phyloP scores from a whole-genome alignment of 306 rosid species.

The Hylodesmum podocarpum region DNA sequence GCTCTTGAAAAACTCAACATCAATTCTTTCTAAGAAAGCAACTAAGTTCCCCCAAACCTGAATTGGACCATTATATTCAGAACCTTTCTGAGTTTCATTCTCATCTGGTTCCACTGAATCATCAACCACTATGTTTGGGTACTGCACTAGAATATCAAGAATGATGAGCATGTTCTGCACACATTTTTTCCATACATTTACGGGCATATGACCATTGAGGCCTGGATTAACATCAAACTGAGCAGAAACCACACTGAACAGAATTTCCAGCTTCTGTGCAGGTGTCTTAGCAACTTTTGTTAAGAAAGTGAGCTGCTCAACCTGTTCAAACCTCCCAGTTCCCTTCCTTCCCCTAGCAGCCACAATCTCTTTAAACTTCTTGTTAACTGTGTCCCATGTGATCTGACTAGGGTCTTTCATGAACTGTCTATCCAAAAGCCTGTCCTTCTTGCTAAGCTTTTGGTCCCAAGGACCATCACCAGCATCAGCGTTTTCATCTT shows the following conservation, averaged over 20 bases:
- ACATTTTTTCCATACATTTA: conserved; percentile 91
- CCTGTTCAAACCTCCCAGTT: conserved; percentile 95
- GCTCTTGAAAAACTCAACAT: conserved; percentile 89
- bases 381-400: conserved; percentile 89
- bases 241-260: conserved; percentile 88
- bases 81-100: conserved; percentile 84
- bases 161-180: conserved; percentile 84
- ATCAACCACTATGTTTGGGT: conserved; percentile 80
- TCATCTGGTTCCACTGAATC: conserved; percentile 85
- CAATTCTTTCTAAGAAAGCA: conserved; percentile 81
- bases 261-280: conserved; percentile 94
- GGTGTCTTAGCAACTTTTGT: conserved; percentile 98
- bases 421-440: conserved; percentile 77
- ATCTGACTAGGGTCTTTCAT: conserved; percentile 91
- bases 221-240: conserved; percentile 98
- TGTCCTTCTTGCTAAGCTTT: conserved; percentile 72
- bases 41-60: conserved; percentile 93
- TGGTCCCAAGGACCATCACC: conserved; percentile 60
- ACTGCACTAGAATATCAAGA: conserved; percentile 76
- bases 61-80: conserved; percentile 67
- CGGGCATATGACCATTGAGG: conserved; percentile 92
- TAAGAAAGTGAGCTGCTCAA: conserved; percentile 90
- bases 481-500: conserved; percentile 41
- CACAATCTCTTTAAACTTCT: conserved; percentile 93
- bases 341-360: conserved; percentile 97